Conservation (phyloP, 2,329 filamentous ascomycete species). For the Trichoderma sp. region DNA sequence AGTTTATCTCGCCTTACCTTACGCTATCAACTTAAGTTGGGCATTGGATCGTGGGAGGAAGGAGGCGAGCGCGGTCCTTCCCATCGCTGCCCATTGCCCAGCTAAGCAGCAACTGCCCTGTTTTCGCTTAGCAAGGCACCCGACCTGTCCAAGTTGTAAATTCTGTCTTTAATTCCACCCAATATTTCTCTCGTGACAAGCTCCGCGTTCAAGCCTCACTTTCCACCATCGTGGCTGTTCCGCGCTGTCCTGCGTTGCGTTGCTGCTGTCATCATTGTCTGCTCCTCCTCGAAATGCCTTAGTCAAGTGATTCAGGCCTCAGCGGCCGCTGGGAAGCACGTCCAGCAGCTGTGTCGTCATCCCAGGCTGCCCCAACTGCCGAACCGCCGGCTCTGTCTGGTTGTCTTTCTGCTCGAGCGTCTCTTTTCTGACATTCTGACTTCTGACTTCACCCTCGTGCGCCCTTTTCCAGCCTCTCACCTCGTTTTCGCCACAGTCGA, state of each 20-base stretch:
- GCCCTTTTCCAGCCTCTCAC: not conserved
- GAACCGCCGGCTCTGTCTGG: not conserved
- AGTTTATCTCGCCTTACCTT: not conserved
- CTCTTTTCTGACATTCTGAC: not conserved
- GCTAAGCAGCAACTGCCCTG: not conserved
- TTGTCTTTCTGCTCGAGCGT: not conserved
- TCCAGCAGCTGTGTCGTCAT: constrained; percentile 5
- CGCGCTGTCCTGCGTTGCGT: too few species aligned
- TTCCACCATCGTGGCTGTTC: too few species aligned
- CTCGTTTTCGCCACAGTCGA: not conserved
- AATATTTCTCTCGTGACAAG: too few species aligned
- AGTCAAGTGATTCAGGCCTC: constrained; percentile 7
- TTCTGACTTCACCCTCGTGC: not conserved
- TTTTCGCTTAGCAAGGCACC: not conserved
- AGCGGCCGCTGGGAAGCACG: constrained; percentile 17
- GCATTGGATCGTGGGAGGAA: not conserved
- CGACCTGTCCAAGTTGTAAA: not conserved
- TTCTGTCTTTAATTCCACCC: not conserved
- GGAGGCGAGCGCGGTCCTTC: not conserved
- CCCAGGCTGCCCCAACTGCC: constrained; percentile 2
- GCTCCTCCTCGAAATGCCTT: not conserved
- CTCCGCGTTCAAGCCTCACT: too few species aligned
- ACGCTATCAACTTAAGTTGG: too few species aligned
- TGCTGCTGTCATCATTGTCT: not conserved
- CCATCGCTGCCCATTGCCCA: not conserved